Conservation (phyloP, 352 stramenopile species). For the Phytophthora tubulina region DNA sequence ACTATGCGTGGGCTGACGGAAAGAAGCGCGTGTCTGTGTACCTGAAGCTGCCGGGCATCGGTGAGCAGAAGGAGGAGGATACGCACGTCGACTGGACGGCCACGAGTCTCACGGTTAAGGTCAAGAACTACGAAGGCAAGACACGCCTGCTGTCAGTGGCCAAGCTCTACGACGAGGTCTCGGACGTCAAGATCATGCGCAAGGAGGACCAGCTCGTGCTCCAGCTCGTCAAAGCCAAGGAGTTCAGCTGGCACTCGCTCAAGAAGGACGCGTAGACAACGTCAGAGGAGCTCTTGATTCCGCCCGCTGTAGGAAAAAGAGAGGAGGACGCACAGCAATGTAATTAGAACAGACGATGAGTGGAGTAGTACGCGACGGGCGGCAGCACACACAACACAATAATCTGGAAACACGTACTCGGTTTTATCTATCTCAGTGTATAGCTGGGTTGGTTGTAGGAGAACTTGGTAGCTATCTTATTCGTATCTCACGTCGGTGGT, state of each 20-base stretch:
- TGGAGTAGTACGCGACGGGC: slow-evolving; percentile 11
- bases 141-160: slow-evolving; percentile 70
- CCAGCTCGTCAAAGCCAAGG: slow-evolving; percentile 78
- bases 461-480: slow-evolving; percentile 11
- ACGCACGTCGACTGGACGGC: slow-evolving; percentile 77
- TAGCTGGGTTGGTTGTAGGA: slow-evolving; percentile 5
- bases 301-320: slow-evolving; percentile 5
- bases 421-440: slow-evolving; percentile 34
- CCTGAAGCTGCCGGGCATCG: slow-evolving; percentile 74
- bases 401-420: slow-evolving; percentile 38
- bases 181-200: slow-evolving; percentile 79
- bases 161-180: slow-evolving; percentile 87
- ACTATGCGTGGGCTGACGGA: slow-evolving; percentile 85
- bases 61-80: slow-evolving; percentile 64
- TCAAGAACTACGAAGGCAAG: slow-evolving; percentile 76
- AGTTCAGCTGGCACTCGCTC: slow-evolving; percentile 82
- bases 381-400: slow-evolving; percentile 17
- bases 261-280: slow-evolving; percentile 82
- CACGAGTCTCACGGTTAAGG: slow-evolving; percentile 61
- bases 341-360: slow-evolving; percentile 43
- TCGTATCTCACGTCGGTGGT: slow-evolving; percentile 79
- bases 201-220: slow-evolving; percentile 87
- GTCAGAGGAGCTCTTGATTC: not conserved
- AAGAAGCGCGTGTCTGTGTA: slow-evolving; percentile 87
- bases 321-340: slow-evolving; percentile 9